A percentile compares a stretch with the other conserved stretches of the same genome.
Evolutionary conservation across 768 basidiomycete species (phyloP).

Genomic region (Pisolithus microcarpus): DNA sequence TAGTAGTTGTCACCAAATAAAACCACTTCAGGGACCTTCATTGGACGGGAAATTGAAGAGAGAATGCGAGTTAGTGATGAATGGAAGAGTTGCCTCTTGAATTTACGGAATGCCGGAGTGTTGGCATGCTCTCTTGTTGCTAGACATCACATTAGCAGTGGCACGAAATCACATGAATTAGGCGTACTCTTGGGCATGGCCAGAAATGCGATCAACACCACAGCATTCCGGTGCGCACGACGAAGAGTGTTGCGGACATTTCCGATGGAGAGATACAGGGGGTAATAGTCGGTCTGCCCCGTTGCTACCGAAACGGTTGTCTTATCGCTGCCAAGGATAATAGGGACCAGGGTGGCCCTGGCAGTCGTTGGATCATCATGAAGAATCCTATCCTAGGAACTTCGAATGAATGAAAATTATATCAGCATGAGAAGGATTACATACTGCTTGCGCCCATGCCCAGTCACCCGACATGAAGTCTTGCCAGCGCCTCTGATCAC

Average conservation of each 20-base stretch:
- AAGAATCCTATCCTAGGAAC: conserved; percentile 1
- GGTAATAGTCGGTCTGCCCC: conserved; percentile 4
- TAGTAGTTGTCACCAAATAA: conserved; percentile 15
- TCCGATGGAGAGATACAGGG: conserved; percentile 6
- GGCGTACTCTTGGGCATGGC: conserved; percentile 17
- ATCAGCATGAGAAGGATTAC: background rate
- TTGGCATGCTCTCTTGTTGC: conserved; percentile 3
- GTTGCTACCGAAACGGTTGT: conserved; percentile 7
- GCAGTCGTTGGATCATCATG: conserved; percentile 14
- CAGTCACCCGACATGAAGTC: conserved; percentile 11
- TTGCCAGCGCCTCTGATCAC: background rate
- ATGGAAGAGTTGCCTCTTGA: conserved; percentile 17
- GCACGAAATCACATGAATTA: background rate
- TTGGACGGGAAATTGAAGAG: conserved; percentile 2
- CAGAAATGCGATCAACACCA: conserved; percentile 22
- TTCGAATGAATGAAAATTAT: background rate
- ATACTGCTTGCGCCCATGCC: conserved; percentile 11
- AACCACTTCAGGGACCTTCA: conserved; percentile 10
- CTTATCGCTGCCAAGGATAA: conserved; percentile 9
- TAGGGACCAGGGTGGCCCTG: conserved; percentile 13
- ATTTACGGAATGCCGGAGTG: conserved; percentile 8
- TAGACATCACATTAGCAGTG: background rate
- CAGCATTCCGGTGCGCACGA: conserved; percentile 1
- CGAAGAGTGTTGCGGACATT: conserved; percentile 4
- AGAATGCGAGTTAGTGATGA: conserved; percentile 10